phyloP scores from a whole-genome alignment of 345 rosid species.

The Carallia brachiata region DNA sequence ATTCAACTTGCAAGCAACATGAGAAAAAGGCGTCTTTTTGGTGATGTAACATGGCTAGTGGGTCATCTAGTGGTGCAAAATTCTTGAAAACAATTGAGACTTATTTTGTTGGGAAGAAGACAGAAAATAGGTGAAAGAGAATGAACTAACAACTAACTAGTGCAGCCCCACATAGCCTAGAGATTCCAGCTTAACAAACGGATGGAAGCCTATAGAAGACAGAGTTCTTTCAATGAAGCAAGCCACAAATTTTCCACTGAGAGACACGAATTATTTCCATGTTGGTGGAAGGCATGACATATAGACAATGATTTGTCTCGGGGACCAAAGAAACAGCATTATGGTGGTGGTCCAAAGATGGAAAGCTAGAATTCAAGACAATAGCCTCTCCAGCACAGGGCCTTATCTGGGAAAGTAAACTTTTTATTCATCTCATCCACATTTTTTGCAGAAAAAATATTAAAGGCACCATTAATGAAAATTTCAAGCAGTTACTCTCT shows the following conservation, averaged over 20 bases:
- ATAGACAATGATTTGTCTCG: constrained; percentile 45
- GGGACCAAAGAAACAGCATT: constrained; percentile 48
- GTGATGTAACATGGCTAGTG: constrained; percentile 8
- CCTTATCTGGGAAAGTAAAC: constrained; percentile 24
- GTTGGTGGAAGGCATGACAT: constrained; percentile 61
- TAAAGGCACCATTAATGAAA: background rate
- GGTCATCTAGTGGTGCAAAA: constrained; percentile 7
- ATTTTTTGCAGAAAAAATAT: constrained; percentile 16
- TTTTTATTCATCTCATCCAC: constrained; percentile 30
- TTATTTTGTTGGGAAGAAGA: constrained; percentile 16
- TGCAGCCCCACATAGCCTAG: constrained; percentile 35
- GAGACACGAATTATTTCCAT: constrained; percentile 59
- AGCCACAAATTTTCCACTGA: constrained; percentile 53
- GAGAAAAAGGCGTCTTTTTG: background rate
- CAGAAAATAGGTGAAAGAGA: constrained; percentile 18
- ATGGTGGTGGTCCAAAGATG: constrained; percentile 33
- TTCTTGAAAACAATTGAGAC: constrained; percentile 15
- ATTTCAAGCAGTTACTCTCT: background rate
- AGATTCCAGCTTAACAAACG: constrained; percentile 34
- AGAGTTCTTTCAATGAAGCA: constrained; percentile 39
- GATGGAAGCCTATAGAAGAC: constrained; percentile 25
- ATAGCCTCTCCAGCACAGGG: constrained; percentile 20
- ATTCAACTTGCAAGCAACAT: constrained; percentile 2
- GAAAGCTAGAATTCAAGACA: constrained; percentile 26
- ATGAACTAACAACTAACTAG: constrained; percentile 6